Base-by-base conservation (phyloP, 805 yeast genomes). In the Saccharomycopsis babjevae region DNA sequence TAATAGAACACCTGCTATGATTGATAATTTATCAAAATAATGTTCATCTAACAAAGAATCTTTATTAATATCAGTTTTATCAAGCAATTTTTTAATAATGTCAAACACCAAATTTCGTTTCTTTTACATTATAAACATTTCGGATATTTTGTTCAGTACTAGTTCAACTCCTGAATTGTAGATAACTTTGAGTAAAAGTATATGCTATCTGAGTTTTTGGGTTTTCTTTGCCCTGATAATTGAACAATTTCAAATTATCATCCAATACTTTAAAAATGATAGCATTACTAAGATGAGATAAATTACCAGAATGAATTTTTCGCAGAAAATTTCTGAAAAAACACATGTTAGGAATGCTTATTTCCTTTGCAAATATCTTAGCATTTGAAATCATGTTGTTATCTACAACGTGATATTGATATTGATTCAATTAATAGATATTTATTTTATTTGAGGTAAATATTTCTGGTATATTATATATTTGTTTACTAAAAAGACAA, bases 21-120 rank as follows among this genome's bases (percentile, higher is more conserved):
- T 65, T 13, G 79, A 71, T 38, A 65, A 66, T 56, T 67, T 56
- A 50, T 66, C 62, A 28, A 42, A 39, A 42, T 69, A 74, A 62
- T 66, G 67, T 5, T 38, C 40, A 66, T 32, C 65, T 13, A 57
- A 57, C n/a, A 57, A 52, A 0, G 52, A 22, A 18, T n/a, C 52
- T 34, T 60, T 57, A 20, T 50, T 59, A 13, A 61, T 54, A 38
- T 42, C 56, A 50, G 82, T 75, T 42, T 74, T 72, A 32, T 77
- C 76, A 56, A 86, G 69, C 65, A 84, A 73, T 4, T 71, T 61
- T 68, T 69, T 16, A 86, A 64, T 1, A 85, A 86, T 58, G 77
- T 76, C 61, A 85, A 70, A 66, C 86, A 86, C 59, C 84, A 66
- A 42, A 69, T 67, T 30, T 73, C 72, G 8, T 15, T 5, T 50